Conservation (phyloP, 2,329 filamentous ascomycete species). For the Ophiostoma novo-ulmi region DNA sequence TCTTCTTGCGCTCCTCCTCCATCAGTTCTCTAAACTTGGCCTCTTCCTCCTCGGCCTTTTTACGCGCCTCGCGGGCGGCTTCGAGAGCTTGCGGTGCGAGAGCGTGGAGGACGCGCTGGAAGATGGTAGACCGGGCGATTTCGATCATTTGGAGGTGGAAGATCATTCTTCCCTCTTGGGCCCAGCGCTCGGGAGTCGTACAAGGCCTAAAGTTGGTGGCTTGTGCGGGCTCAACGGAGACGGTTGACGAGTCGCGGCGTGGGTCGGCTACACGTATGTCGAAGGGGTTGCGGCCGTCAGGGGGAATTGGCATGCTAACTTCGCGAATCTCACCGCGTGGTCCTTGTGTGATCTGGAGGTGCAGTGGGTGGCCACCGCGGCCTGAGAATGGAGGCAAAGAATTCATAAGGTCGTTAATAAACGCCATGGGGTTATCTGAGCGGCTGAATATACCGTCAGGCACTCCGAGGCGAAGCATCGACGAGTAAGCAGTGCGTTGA, state of each 20-base stretch:
- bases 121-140: constrained; percentile 66
- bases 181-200: constrained; percentile 72
- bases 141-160: constrained; percentile 60
- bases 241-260: constrained; percentile 41
- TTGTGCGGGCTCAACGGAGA: constrained; percentile 59
- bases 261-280: constrained; percentile 34
- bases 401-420: constrained; percentile 52
- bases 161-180: constrained; percentile 82
- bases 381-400: constrained; percentile 37
- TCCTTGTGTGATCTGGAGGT: constrained; percentile 54
- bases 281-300: background rate
- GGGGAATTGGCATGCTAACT: constrained; percentile 40
- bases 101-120: constrained; percentile 58
- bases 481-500: constrained; percentile 39
- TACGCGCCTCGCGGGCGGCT: constrained; percentile 66
- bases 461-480: constrained; percentile 48
- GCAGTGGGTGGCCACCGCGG: constrained; percentile 47
- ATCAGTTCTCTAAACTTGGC: constrained; percentile 51
- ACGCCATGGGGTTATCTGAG: constrained; percentile 43
- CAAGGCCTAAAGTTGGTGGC: constrained; percentile 70
- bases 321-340: constrained; percentile 50
- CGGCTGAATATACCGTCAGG: constrained; percentile 44
- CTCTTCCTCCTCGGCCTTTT: constrained; percentile 54
- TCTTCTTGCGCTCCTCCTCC: constrained; percentile 54
- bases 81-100: constrained; percentile 82